These are phyloP conservation scores for Monosporozyma aquatica DNA, from an alignment of 805 yeast species.

Conservation along the genomic window DNA sequence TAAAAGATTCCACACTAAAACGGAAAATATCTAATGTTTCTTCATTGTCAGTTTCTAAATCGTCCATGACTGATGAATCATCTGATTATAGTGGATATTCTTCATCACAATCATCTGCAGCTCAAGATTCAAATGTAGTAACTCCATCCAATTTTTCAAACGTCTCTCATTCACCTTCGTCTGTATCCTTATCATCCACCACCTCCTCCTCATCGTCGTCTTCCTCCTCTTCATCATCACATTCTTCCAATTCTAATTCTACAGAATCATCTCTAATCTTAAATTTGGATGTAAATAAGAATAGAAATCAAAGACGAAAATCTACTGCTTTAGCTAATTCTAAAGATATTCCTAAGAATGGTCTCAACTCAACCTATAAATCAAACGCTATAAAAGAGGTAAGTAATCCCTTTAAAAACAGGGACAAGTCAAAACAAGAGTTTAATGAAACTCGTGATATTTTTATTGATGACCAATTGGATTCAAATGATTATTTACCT, in stretches of 20 bases:
- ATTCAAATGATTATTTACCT: slow-evolving; percentile 5
- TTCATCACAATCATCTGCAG: background rate
- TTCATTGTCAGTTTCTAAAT: background rate
- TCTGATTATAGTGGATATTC: slow-evolving; percentile 1
- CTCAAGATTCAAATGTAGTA: background rate
- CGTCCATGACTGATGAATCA: background rate
- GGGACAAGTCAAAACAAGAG: background rate
- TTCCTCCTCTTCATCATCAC: background rate
- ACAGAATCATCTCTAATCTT: background rate
- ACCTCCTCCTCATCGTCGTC: background rate
- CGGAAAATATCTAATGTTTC: too few species aligned
- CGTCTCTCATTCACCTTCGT: background rate
- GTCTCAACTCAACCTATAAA: too few species aligned
- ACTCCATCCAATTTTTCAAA: background rate
- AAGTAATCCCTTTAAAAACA: background rate
- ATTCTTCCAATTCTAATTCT: background rate
- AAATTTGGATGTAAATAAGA: slow-evolving; percentile 1
- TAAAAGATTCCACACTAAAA: too few species aligned
- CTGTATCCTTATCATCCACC: background rate
- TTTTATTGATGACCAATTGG: slow-evolving; percentile 3
- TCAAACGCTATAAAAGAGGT: background rate
- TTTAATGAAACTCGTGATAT: background rate
- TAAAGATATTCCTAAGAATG: background rate
- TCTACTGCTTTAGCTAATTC: background rate
- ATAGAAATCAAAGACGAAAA: background rate